Evolutionary conservation across 1,284 basidiomycete genomes (phyloP).

Genomic region (Farysia itapuensis): DNA sequence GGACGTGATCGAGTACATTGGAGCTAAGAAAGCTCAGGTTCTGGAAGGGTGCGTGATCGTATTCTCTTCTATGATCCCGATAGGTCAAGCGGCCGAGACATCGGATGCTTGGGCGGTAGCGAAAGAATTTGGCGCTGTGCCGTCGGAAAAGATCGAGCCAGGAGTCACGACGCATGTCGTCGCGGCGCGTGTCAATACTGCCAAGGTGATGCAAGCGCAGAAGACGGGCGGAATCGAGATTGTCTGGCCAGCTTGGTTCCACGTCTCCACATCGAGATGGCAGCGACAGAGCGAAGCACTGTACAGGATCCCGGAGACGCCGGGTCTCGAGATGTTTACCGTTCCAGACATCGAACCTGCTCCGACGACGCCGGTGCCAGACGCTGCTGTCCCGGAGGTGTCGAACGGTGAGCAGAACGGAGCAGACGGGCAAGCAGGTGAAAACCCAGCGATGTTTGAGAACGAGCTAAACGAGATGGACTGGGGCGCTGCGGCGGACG

Average conservation of each 20-base stretch:
- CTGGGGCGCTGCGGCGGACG: conserved; percentile 78
- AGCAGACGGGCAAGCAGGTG: background rate
- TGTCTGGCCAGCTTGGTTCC: conserved; percentile 86
- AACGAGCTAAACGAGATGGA: conserved; percentile 47
- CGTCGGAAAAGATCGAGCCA: conserved; percentile 70
- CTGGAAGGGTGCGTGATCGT: conserved; percentile 77
- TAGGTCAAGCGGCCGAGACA: conserved; percentile 73
- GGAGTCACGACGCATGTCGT: conserved; percentile 81
- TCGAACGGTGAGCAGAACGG: background rate
- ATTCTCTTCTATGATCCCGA: conserved; percentile 90
- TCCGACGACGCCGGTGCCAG: background rate
- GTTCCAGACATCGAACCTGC: no score
- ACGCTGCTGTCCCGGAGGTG: background rate
- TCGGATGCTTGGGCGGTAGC: conserved; percentile 88
- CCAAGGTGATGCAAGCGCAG: conserved; percentile 81
- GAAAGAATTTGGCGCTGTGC: conserved; percentile 81
- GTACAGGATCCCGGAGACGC: conserved; percentile 64
- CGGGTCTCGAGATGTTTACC: background rate
- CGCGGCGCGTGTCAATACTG: conserved; percentile 74
- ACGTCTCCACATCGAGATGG: conserved; percentile 81
- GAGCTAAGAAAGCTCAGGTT: conserved; percentile 73
- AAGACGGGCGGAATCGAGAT: conserved; percentile 69
- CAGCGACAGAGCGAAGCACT: conserved; percentile 70
- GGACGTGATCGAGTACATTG: conserved; percentile 72
- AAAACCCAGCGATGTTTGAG: conserved; percentile 18